Evolutionary conservation across 352 stramenopile species (phyloP).

Genomic region (Peronosclerospora sorghi): DNA sequence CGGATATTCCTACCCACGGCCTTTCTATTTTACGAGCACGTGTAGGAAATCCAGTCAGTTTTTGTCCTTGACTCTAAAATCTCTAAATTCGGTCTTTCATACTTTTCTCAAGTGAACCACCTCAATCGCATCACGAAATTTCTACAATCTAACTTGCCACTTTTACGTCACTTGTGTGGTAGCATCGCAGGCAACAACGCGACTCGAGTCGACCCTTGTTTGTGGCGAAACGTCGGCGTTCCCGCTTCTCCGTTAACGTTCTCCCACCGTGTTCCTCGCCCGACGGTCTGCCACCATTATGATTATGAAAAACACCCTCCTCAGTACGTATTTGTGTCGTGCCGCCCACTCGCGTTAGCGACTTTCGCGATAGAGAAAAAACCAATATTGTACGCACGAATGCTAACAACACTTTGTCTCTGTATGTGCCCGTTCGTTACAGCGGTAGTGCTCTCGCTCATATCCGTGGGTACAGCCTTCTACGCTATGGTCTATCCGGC

Average conservation of each 20-base stretch:
- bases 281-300: slow-evolving; percentile 10
- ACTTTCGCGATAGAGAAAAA: not conserved
- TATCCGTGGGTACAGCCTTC: slow-evolving; percentile 62
- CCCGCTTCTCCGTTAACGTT: not conserved
- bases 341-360: slow-evolving; percentile 6
- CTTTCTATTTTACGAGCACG: not conserved
- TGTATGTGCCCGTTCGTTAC: slow-evolving; percentile 1
- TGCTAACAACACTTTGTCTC: too few relatives aligned
- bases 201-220: not conserved
- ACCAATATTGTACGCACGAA: not conserved
- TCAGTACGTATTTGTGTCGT: slow-evolving; percentile 33
- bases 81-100: slow-evolving; percentile 3
- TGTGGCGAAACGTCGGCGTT: not conserved
- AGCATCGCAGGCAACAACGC: slow-evolving; percentile 7
- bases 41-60: slow-evolving; percentile 25
- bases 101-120: not conserved
- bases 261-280: not conserved
- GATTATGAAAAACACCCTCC: slow-evolving; percentile 70
- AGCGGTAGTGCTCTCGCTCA: slow-evolving; percentile 73
- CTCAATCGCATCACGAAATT: slow-evolving; percentile 2
- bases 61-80: slow-evolving; percentile 1
- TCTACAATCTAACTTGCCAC: not conserved
- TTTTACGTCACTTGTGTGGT: slow-evolving; percentile 21
- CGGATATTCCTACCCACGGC: not conserved
- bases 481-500: slow-evolving; percentile 73